Percentiles rank a stretch among this genome's conserved stretches.
Evolutionary conservation across 1,284 basidiomycete genomes (phyloP).

Genomic region (Boletus semigastroideus): DNA sequence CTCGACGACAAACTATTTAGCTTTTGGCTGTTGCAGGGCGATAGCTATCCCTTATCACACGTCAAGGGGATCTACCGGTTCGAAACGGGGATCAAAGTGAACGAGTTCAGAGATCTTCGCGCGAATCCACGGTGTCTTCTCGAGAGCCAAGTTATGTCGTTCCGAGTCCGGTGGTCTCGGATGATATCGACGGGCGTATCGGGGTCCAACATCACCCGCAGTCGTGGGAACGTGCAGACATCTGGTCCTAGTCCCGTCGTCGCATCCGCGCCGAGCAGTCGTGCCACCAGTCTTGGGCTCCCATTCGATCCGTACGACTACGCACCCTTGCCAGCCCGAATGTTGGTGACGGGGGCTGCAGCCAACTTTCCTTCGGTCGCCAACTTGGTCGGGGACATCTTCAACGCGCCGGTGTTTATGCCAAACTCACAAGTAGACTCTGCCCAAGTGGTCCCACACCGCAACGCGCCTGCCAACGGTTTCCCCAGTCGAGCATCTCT

Average conservation of each 20-base stretch:
- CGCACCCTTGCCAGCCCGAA: slow-evolving; percentile 56
- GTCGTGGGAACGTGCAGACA: slow-evolving; percentile 33
- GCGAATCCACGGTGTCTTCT: slow-evolving; percentile 81
- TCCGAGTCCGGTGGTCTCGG: slow-evolving; percentile 75
- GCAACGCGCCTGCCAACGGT: slow-evolving; percentile 67
- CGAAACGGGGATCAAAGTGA: slow-evolving; percentile 80
- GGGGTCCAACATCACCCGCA: slow-evolving; percentile 37
- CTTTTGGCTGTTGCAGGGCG: slow-evolving; percentile 81
- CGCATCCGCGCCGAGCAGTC: slow-evolving; percentile 31
- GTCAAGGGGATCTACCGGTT: slow-evolving; percentile 86
- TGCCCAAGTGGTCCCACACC: slow-evolving; percentile 67
- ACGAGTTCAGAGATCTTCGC: slow-evolving; percentile 80
- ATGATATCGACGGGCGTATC: slow-evolving; percentile 64
- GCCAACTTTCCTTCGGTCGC: slow-evolving; percentile 82
- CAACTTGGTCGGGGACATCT: slow-evolving; percentile 74
- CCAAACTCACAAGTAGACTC: slow-evolving; percentile 71
- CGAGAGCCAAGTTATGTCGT: slow-evolving; percentile 73
- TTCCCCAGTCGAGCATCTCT: slow-evolving; percentile 67
- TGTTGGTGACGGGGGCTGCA: slow-evolving; percentile 71
- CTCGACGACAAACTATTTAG: slow-evolving; percentile 86
- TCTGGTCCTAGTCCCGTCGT: slow-evolving; percentile 29
- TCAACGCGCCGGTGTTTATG: slow-evolving; percentile 73
- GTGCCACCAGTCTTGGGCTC: slow-evolving; percentile 55
- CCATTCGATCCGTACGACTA: slow-evolving; percentile 75
- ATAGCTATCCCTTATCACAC: slow-evolving; percentile 66